Percentiles rank a stretch among this genome's conserved stretches.
These are phyloP conservation scores for Yarrowia yakushimensis DNA, from an alignment of 805 yeast species.

Conservation along the genomic window DNA sequence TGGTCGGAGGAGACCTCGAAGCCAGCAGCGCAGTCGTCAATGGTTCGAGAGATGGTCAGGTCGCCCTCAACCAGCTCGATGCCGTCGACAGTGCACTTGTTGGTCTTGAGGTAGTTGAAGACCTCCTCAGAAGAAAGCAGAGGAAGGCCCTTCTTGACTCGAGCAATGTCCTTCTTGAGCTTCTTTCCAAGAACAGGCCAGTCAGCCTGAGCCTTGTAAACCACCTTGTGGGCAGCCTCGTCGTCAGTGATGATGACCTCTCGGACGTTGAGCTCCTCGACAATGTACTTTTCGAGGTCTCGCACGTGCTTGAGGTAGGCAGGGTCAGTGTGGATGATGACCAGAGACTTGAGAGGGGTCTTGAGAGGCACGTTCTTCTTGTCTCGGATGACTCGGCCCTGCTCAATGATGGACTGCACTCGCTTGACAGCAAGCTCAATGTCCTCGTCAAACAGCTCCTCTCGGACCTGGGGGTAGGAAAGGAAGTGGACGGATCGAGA, in stretches of 20 bases:
- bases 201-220: slow-evolving; percentile 92
- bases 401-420: slow-evolving; percentile 95
- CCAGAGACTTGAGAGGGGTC: slow-evolving; percentile 86
- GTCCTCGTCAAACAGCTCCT: slow-evolving; percentile 72
- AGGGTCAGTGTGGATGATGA: slow-evolving; percentile 77
- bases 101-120: slow-evolving; percentile 64
- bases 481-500: slow-evolving; percentile 88
- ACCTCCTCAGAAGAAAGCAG: slow-evolving; percentile 76
- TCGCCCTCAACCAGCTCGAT: slow-evolving; percentile 85
- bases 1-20: slow-evolving; percentile 83
- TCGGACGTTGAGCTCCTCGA: slow-evolving; percentile 90
- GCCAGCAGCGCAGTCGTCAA: slow-evolving; percentile 71
- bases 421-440: slow-evolving; percentile 79
- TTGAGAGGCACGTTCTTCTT: slow-evolving; percentile 90
- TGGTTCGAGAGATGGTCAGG: slow-evolving; percentile 81
- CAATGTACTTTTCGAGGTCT: slow-evolving; percentile 70
- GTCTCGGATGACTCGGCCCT: slow-evolving; percentile 95
- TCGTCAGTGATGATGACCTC: slow-evolving; percentile 83
- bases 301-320: slow-evolving; percentile 73
- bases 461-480: slow-evolving; percentile 79
- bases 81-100: slow-evolving; percentile 81
- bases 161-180: slow-evolving; percentile 87
- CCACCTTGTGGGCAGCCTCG: slow-evolving; percentile 87
- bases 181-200: slow-evolving; percentile 99
- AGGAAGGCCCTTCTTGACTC: slow-evolving; percentile 93